Evolutionary conservation across 371 early-diverging fungal genomes (phyloP).

Genomic region (Parasitella parasitica): DNA sequence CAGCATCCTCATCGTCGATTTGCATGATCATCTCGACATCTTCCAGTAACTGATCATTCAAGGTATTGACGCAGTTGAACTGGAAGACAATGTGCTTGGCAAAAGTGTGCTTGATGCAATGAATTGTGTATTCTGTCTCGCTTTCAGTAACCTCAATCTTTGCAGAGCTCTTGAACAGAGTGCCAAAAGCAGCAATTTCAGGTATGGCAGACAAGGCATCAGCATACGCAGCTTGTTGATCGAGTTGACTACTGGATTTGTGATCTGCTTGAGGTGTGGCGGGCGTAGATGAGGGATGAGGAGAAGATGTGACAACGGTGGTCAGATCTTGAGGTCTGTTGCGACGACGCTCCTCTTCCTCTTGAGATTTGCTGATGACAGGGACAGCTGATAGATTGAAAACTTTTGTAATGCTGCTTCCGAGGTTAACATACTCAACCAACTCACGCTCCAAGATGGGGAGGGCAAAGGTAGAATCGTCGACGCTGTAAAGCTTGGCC

Average conservation of each 20-base stretch:
- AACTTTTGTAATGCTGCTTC: slow-evolving; percentile 44
- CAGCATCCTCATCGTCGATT: slow-evolving; percentile 66
- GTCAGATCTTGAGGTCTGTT: slow-evolving; percentile 32
- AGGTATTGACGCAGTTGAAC: slow-evolving; percentile 92
- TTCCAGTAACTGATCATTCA: slow-evolving; percentile 90
- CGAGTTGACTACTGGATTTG: slow-evolving; percentile 21
- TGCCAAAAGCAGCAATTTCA: slow-evolving; percentile 82
- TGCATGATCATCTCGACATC: slow-evolving; percentile 88
- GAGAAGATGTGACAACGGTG: slow-evolving; percentile 22
- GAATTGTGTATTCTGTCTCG: slow-evolving; percentile 94
- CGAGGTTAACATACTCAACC: slow-evolving; percentile 73
- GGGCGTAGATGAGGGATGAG: slow-evolving; percentile 22
- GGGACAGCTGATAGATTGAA: slow-evolving; percentile 85
- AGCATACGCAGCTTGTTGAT: slow-evolving; percentile 74
- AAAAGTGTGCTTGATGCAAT: slow-evolving; percentile 92
- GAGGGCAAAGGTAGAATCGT: slow-evolving; percentile 84
- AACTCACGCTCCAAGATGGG: slow-evolving; percentile 86
- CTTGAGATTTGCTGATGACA: slow-evolving; percentile 79
- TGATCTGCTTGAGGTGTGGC: slow-evolving; percentile 2
- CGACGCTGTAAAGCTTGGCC: slow-evolving; percentile 63
- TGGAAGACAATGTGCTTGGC: slow-evolving; percentile 91
- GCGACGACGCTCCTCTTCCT: slow-evolving; percentile 63
- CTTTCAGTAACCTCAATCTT: slow-evolving; percentile 87
- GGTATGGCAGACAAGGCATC: slow-evolving; percentile 76
- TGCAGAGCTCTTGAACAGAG: slow-evolving; percentile 80